phyloP scores from a whole-genome alignment of 306 rosid genomes.

The Dryas alaskensis region DNA sequence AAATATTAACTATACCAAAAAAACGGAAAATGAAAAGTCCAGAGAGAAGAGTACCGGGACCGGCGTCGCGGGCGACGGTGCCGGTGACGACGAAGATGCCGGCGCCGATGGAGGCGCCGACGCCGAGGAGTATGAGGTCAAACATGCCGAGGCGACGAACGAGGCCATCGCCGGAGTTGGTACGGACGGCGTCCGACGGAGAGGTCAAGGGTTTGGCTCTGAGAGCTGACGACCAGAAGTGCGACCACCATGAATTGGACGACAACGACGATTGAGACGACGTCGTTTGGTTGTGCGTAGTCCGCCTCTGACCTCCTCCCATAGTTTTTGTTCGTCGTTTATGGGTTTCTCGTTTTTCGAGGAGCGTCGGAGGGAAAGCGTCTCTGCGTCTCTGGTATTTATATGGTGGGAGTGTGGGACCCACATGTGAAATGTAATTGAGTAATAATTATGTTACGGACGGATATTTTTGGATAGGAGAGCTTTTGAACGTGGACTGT shows the following conservation, averaged over 20 bases:
- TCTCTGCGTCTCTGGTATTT: neutral
- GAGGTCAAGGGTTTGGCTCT: slow-evolving; percentile 55
- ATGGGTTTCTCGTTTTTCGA: neutral
- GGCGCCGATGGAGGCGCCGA: slow-evolving; percentile 95
- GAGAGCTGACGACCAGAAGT: slow-evolving; percentile 74
- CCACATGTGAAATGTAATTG: no score
- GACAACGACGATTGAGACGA: slow-evolving; percentile 29
- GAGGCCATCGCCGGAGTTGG: slow-evolving; percentile 57
- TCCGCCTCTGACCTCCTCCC: slow-evolving; percentile 24
- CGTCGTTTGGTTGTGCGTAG: slow-evolving; percentile 12
- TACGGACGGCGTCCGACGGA: slow-evolving; percentile 50
- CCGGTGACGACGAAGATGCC: slow-evolving; percentile 94
- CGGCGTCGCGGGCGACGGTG: slow-evolving; percentile 87
- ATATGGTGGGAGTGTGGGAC: neutral
- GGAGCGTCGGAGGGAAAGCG: neutral
- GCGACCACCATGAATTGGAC: slow-evolving; percentile 35
- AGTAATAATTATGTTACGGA: no score
- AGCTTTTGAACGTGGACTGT: no score
- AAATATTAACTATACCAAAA: neutral
- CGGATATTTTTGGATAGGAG: no score
- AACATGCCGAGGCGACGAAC: slow-evolving; percentile 75
- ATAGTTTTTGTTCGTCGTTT: neutral
- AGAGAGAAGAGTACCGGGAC: slow-evolving; percentile 52
- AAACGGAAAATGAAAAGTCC: neutral
- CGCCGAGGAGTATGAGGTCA: slow-evolving; percentile 83